Percentiles rank a stretch among this genome's conserved stretches.
These are phyloP conservation scores for Fusarium udum DNA, from an alignment of 2,329 filamentous ascomycete genomes.

Conservation along the genomic window DNA sequence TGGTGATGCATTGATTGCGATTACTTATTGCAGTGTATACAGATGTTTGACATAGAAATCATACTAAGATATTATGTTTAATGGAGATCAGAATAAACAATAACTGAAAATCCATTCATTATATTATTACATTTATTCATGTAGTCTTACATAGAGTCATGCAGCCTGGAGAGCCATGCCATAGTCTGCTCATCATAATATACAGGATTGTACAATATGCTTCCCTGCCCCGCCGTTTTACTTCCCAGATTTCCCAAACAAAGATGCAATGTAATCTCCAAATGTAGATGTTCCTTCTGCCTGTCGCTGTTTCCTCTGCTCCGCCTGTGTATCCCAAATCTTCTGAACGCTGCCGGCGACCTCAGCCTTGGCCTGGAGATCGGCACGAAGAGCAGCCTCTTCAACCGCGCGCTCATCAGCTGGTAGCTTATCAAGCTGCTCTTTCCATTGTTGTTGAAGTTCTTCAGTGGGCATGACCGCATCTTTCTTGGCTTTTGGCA, in stretches of 20 bases:
- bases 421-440: constrained; percentile 66
- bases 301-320: constrained; percentile 60
- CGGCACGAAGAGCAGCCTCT: constrained; percentile 70
- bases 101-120: neutral
- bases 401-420: constrained; percentile 69
- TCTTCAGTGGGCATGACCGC: constrained; percentile 52
- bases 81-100: neutral
- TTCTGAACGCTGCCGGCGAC: constrained; percentile 66
- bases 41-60: fast-evolving
- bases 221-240: constrained; percentile 10
- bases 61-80: fast-evolving
- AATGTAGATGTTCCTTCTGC: constrained; percentile 47
- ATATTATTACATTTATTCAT: neutral
- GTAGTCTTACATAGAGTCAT: neutral
- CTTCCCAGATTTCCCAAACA: constrained; percentile 46
- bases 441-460: constrained; percentile 61
- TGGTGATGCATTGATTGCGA: neutral
- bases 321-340: constrained; percentile 56
- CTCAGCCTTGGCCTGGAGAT: constrained; percentile 68
- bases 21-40: fast-evolving
- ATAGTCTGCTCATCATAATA: constrained; percentile 1
- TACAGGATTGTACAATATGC: constrained; percentile 36
- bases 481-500: constrained; percentile 51
- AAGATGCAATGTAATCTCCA: constrained; percentile 43
- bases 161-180: neutral